Conservation (phyloP, 345 rosid species). For the Arabidopsis arenosa region DNA sequence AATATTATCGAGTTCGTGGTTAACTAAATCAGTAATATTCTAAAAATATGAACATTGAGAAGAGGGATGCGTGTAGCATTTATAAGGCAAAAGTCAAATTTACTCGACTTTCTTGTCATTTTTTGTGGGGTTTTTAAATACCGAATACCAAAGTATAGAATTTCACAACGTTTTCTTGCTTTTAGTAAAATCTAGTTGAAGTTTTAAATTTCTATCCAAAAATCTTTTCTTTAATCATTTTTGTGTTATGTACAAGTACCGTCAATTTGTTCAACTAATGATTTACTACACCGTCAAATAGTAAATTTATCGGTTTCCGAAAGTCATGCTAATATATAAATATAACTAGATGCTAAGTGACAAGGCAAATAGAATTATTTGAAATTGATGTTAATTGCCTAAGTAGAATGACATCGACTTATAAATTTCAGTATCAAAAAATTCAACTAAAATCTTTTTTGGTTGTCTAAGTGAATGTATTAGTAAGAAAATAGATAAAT, state of each 20-base stretch:
- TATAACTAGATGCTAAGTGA: conserved; percentile 12
- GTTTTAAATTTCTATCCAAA: background rate
- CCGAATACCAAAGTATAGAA: conserved; percentile 51
- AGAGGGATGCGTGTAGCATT: conserved; percentile 34
- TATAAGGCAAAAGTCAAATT: conserved; percentile 56
- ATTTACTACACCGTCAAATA: conserved; percentile 36
- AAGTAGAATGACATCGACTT: background rate
- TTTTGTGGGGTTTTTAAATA: conserved; percentile 48
- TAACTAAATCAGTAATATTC: conserved; percentile 19
- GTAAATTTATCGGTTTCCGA: conserved; percentile 27
- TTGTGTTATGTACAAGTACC: conserved; percentile 31
- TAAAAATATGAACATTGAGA: conserved; percentile 18
- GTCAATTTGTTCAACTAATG: conserved; percentile 15
- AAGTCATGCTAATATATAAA: conserved; percentile 9
- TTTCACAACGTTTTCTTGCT: conserved; percentile 54
- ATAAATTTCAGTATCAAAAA: background rate
- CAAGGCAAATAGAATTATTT: conserved; percentile 31
- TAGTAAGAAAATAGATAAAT: background rate
- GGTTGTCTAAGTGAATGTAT: conserved; percentile 2
- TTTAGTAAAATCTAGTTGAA: conserved; percentile 35
- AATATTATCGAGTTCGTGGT: conserved; percentile 7
- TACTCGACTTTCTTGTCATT: conserved; percentile 41
- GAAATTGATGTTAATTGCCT: conserved; percentile 37
- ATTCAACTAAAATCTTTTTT: background rate
- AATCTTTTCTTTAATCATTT: conserved; percentile 25